A percentile compares a stretch with the other conserved stretches of the same genome.
Conservation (phyloP, 2,329 filamentous ascomycete genomes). For the Cytospora piceae region DNA sequence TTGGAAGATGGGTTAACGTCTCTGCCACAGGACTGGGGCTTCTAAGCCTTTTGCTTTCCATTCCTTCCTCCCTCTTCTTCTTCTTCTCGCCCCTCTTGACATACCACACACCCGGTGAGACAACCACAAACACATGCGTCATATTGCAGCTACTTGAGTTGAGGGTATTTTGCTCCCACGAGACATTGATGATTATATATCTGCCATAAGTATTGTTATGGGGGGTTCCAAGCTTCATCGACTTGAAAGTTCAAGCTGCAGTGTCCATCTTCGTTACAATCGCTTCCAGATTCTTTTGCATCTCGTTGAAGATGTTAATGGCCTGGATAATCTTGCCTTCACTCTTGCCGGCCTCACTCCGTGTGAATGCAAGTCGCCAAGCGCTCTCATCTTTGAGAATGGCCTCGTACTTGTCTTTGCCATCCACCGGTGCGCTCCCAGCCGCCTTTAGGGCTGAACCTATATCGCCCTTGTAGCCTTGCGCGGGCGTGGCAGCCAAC, state of each 20-base stretch:
- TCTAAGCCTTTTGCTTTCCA: neutral
- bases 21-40: neutral
- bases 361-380: conserved; percentile 56
- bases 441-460: conserved; percentile 37
- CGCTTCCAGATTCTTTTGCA: conserved; percentile 56
- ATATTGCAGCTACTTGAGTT: neutral
- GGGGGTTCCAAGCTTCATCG: too few relatives aligned
- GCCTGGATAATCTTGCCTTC: conserved; percentile 58
- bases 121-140: neutral
- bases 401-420: neutral
- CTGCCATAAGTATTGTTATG: too few relatives aligned
- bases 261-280: conserved; percentile 29
- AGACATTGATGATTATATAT: too few relatives aligned
- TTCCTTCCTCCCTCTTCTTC: neutral
- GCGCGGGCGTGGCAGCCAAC: conserved; percentile 45
- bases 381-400: conserved; percentile 43
- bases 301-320: conserved; percentile 61
- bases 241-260: neutral
- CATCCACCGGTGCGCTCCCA: conserved; percentile 22
- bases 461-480: conserved; percentile 39
- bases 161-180: neutral
- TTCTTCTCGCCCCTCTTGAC: neutral
- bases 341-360: conserved; percentile 49
- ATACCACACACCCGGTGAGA: neutral
- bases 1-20: too few relatives aligned